Base-by-base conservation (phyloP, 2,329 filamentous ascomycete genomes). In the Metarhizium sp. region DNA sequence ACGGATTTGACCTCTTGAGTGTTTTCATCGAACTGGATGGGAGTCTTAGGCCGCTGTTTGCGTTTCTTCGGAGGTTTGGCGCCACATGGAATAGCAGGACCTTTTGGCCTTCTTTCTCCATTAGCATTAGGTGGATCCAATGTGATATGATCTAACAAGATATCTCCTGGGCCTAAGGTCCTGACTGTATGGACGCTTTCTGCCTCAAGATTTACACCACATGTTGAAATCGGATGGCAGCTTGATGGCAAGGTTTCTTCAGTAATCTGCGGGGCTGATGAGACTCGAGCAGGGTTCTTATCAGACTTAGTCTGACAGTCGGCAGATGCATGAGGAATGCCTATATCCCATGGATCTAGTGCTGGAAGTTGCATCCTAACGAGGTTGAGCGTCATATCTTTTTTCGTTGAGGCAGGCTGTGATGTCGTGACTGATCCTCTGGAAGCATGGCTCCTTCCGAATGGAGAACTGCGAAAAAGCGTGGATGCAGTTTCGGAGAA, bases 401-500 rank as follows among this genome's bases (percentile, higher is more conserved):
- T 43, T 16, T 42, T n/a, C 8, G 10, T 45, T n/a, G 42, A 53
- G 20, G 52, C 46, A 14, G 18, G 47, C 2, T 49, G 6, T 20
- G 59, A 43, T 30, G 64, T 45, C 30, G 50, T 45, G 32, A n/a
- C 45, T 16, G 50, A 16, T 52, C 50, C 47, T 45, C 32, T 57
- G 11, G 50, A 55, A 10, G 47, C n/a, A 36, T 61, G 52, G 25
- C 53, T 51, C 4, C 43, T 14, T 7, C 32, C 38, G 45, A 61
- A 52, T 4, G 68, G 67, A 4, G 69, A 71, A 43, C 69, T 71
- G 20, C 69, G 63, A 30, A 57, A 56, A 29, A 59, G 45, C 2
- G 69, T 69, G 2, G 69, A 69, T 11, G 68, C 68, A n/a, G 69
- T 71, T 51, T 71, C 69, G 0, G 69, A 71, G 20, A 71, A 67